Base-by-base conservation (phyloP, 2,329 filamentous ascomycete species). In the Aureobasidium sp. region DNA sequence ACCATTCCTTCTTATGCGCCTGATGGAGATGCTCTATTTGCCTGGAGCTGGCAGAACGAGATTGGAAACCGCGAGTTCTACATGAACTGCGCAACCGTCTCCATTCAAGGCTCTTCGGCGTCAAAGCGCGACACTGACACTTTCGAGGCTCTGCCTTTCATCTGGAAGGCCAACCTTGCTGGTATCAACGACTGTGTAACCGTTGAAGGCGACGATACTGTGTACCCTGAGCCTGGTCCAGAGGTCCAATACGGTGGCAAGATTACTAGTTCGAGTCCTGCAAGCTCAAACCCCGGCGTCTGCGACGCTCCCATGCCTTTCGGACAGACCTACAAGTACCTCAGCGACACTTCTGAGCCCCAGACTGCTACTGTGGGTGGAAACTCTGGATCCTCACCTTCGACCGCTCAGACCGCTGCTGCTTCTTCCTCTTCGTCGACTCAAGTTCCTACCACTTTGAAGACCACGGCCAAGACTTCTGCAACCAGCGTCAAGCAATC, bases 1-100 rank as follows among this genome's bases (percentile, higher is more conserved):
- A 82, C 78, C 36, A 75, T 92, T 36, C 89, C 89, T 9, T 73
- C 75, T 2, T 84, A 87, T 66, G 83, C 84, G 1, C 83, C 84
- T n/a, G 63, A 78, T 74, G 74, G 82, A 3, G 68, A 85, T 37
- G 87, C 84, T 62, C 72, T 92, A 48, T 82, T 92, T 55, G 84
- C 85, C 41, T 93, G 90, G 90, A 85, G 84, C 14, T 78, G 75
- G 75, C 68, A 71, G 65, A 74, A 74, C 60, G 64, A 68, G 29
- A 58, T 64, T 11, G 89, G 89, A 30, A 91, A 91, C 75, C 82
- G 89, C 51, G 89, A 93, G 73, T 89, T 89, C 83, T 94, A 94
- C 81, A 91, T 91, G 87, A 90, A 91, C 76, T 94, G 90, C 70
- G 89, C 89, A 8, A 79, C 82, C 57, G 82, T 92, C 67, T 84